Percentiles rank a stretch among this genome's conserved stretches.
These are phyloP conservation scores for Cladobotryum mycophilum DNA, from an alignment of 2,329 filamentous ascomycete species.

Conservation along the genomic window DNA sequence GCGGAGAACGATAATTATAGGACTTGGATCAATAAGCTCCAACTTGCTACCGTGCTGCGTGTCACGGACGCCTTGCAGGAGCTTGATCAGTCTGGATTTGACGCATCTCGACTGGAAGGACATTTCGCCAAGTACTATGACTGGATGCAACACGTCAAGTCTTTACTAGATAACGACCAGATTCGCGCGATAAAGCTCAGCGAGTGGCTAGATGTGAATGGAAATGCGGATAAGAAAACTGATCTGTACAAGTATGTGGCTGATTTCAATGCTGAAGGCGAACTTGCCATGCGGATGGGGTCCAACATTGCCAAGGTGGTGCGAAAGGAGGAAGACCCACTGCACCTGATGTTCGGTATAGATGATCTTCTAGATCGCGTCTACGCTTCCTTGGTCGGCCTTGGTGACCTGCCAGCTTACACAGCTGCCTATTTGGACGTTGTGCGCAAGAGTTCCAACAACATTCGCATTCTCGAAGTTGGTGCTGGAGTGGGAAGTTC, in stretches of 20 bases:
- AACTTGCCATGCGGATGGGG: conserved; percentile 5
- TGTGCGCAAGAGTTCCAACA: conserved; percentile 1
- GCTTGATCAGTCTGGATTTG: background rate
- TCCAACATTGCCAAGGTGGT: conserved; percentile 5
- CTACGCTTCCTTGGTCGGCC: background rate
- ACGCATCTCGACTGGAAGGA: background rate
- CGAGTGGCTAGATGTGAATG: background rate
- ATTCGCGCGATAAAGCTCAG: background rate
- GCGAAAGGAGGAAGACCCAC: conserved; percentile 2
- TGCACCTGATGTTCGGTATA: conserved; percentile 7
- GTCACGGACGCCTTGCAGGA: background rate
- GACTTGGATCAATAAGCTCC: background rate
- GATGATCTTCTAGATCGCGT: conserved; percentile 7
- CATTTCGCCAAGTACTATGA: conserved; percentile 9
- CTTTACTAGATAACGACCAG: background rate
- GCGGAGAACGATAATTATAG: background rate
- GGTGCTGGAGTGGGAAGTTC: conserved; percentile 3
- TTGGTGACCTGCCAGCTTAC: conserved; percentile 4
- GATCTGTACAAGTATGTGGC: background rate
- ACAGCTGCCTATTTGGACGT: conserved; percentile 1
- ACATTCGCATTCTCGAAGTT: conserved; percentile 6
- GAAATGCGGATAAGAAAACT: background rate
- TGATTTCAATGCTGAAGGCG: background rate
- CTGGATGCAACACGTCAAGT: conserved; percentile 5
- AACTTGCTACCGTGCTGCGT: background rate